Base-by-base conservation (phyloP, 2,329 filamentous ascomycete species). In the Fusarium nygamai region DNA sequence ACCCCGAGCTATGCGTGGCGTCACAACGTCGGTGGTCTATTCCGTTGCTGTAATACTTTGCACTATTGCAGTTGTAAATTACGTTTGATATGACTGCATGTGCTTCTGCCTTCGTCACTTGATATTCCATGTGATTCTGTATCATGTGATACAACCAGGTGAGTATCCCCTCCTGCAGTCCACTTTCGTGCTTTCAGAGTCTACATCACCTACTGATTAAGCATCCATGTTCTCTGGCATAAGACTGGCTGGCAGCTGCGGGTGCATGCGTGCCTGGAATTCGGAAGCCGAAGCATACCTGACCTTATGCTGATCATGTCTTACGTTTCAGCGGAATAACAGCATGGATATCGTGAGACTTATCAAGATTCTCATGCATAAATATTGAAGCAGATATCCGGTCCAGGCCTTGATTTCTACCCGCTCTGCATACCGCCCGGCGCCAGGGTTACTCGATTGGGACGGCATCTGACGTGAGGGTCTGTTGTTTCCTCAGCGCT, bases 281-380 rank as follows among this genome's bases (percentile, higher is more conserved):
- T 56, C 67, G 67, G 67, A 54, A 66, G 53, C 67, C 67, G 67
- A 56, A 50, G 14, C 13, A 39, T 44, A 3, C 11, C 17, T n/a
- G 6, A 17, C 38, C 16, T 29, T 39, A 68, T 36, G 27, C n/a
- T 12, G 33, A 41, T 34, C 10, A 33, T 48, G 14, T 57, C 47
- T 48, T 29, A 34, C 29, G 16, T 8, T 7, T n/a, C n/a, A 20
- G 36, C 8, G 4, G 17, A 33, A 22, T 2, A 17, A 12, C 14
- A 36, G 22, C 6, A 46, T 7, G 34, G 8, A 36, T 27, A 17
- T 16, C 4, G 14, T 8, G 20, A 39, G 16, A 27, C 17, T 27
- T 8, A 11, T 34, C 4, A 19, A n/a, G 9, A 34, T 8, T 2
- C 17, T 2, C 1, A 17, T 16, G 24, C 20, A 50, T 29, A 34